A percentile compares a stretch with the other conserved stretches of the same genome.
Conservation (phyloP, 2,329 filamentous ascomycete genomes). For the Aureobasidium sp. region DNA sequence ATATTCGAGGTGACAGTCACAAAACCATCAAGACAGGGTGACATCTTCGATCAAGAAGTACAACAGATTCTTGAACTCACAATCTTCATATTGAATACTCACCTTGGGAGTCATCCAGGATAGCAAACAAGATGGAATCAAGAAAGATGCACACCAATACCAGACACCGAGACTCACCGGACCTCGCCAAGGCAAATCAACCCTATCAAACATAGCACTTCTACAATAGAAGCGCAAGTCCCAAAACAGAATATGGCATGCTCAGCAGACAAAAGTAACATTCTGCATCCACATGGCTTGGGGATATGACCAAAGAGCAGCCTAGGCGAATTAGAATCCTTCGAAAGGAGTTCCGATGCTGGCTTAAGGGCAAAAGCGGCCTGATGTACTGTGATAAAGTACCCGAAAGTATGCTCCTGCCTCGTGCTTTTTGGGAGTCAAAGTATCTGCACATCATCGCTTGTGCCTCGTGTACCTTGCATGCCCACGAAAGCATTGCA, state of each 20-base stretch:
- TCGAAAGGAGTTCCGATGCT: background rate
- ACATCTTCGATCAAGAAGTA: background rate
- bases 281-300: no score
- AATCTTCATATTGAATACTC: no score
- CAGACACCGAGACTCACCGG: background rate
- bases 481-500: background rate
- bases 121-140: background rate
- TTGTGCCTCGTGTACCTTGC: background rate
- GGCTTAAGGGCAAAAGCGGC: background rate
- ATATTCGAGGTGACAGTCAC: background rate
- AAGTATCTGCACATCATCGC: background rate
- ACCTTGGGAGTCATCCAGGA: no score
- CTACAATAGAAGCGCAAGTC: no score
- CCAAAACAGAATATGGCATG: no score
- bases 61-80: no score
- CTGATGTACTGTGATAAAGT: background rate
- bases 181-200: no score
- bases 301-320: no score
- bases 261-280: no score
- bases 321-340: no score
- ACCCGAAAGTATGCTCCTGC: background rate
- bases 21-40: background rate
- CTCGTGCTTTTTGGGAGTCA: background rate
- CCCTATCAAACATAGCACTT: no score
- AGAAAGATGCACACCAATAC: background rate